A percentile compares a stretch with the other conserved stretches of the same genome.
These are phyloP conservation scores for Nakazawaea wickerhamii DNA, from an alignment of 805 yeast genomes.

Conservation along the genomic window DNA sequence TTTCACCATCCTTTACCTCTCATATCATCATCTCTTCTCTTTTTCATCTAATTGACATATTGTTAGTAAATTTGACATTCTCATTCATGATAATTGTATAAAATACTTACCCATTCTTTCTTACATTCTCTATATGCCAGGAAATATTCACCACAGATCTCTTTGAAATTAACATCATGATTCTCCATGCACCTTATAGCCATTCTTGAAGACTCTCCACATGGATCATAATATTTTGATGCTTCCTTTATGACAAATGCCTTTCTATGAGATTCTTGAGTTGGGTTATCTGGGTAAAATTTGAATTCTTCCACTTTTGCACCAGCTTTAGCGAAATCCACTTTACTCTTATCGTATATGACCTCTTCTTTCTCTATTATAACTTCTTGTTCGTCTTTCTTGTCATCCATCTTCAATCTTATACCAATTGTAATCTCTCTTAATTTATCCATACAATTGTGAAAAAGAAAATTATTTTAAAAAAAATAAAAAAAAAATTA, in stretches of 20 bases:
- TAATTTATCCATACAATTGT: too few species aligned
- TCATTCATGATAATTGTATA: neutral
- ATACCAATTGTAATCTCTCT: too few species aligned
- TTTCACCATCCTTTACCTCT: constrained; percentile 11
- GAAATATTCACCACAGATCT: constrained; percentile 72
- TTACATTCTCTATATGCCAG: constrained; percentile 92
- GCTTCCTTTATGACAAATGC: constrained; percentile 62
- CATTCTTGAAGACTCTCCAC: constrained; percentile 84
- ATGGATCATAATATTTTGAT: constrained; percentile 86
- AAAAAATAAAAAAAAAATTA: constrained; percentile 5
- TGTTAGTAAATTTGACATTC: neutral
- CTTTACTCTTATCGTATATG: constrained; percentile 32
- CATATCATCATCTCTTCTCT: constrained; percentile 11
- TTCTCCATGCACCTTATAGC: constrained; percentile 78
- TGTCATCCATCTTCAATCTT: neutral
- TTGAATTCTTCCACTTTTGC: constrained; percentile 43
- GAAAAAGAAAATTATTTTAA: neutral
- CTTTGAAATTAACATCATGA: constrained; percentile 64
- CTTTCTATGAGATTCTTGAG: constrained; percentile 59
- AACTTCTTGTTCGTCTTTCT: neutral
- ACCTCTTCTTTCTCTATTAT: neutral
- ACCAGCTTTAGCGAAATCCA: constrained; percentile 52
- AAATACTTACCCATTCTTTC: constrained; percentile 54
- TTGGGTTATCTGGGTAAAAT: constrained; percentile 87
- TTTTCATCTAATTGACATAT: constrained; percentile 4